Evolutionary conservation across 2,329 filamentous ascomycete species (phyloP), one percentile per base, ranked within the genome.

Genomic region (Pezicula radicicola): DNA sequence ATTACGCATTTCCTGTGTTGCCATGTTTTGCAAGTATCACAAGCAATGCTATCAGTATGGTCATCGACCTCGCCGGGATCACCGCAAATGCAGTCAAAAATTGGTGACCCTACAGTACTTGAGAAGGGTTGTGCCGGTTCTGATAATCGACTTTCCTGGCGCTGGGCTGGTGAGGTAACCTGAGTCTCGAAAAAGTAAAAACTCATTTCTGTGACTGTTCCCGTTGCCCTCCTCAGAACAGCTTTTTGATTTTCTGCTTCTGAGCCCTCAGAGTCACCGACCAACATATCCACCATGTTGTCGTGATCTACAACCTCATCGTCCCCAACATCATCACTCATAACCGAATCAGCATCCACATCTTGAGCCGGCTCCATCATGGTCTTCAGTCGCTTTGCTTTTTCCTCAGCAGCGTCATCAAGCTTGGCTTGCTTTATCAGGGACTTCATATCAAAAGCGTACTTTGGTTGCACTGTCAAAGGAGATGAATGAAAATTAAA

Each of bases 11-110:
- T 88, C 75, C 90, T 94, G 66, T 97, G 92, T 67, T 96, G 91
- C 92, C 92, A 97, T 45, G 94, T 85, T 66, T 86, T 93, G 75
- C 92, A 97, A 58, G 77, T 84, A 66, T 97, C 92, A 70, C 92
- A 97, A n/a, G 91, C 88, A 54, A 97, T 83, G 66, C 90, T 95
- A 66, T 95, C 91, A 5, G 88, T 85, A 36, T 92, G 92, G 65
- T 96, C 92, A 63, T 97, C 92, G 51, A 96, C 88, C 60, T 93
- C 86, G 27, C 92, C 92, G 67, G 95, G 84, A 25, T 91, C 78
- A 16, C 91, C 91, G 67, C 92, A 97, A 25, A 88, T 78, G 67
- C 92, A 97, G 66, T 97, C 92, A 61, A 97, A 97, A 36, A 89
- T 79, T 53, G 30, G 30, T 12, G 30, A 33, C 3, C 30, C 30